A percentile compares a stretch with the other conserved stretches of the same genome.
Conservation (phyloP, 1,284 basidiomycete genomes). For the Jaminaea rosea region DNA sequence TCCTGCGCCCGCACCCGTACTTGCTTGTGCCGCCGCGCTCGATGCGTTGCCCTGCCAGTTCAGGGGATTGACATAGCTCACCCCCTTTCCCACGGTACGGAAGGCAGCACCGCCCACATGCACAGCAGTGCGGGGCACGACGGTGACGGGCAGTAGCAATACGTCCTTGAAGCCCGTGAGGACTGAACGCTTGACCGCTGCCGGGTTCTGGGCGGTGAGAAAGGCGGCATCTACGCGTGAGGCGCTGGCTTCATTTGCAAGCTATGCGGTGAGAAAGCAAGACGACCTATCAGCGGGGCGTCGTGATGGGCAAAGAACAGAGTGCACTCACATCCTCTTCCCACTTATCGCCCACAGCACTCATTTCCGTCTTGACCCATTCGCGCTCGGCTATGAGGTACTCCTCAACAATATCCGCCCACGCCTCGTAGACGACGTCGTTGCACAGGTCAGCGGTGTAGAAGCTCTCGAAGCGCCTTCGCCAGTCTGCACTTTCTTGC, state of each 20-base stretch:
- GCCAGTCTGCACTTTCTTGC: not conserved
- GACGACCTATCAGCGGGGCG: no score
- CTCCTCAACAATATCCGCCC: slow-evolving; percentile 88
- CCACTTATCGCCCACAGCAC: slow-evolving; percentile 69
- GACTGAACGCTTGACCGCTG: slow-evolving; percentile 82
- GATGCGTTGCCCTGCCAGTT: slow-evolving; percentile 20
- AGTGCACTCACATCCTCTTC: slow-evolving; percentile 55
- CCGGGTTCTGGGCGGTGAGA: slow-evolving; percentile 74
- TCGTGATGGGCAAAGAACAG: not conserved
- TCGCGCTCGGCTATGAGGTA: slow-evolving; percentile 90
- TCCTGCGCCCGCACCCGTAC: slow-evolving; percentile 1
- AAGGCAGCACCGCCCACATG: slow-evolving; percentile 51
- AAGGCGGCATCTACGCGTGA: slow-evolving; percentile 52
- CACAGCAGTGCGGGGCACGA: slow-evolving; percentile 74
- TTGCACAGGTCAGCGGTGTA: slow-evolving; percentile 56
- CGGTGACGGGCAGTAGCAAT: slow-evolving; percentile 83
- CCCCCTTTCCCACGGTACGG: slow-evolving; percentile 23
- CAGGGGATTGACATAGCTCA: slow-evolving; percentile 28
- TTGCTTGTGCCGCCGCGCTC: slow-evolving; percentile 6
- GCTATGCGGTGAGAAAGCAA: slow-evolving; percentile 3
- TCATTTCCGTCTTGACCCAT: slow-evolving; percentile 64
- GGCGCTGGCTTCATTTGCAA: slow-evolving; percentile 7
- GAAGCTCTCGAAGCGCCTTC: not conserved
- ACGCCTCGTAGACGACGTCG: slow-evolving; percentile 76
- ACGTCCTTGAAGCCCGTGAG: slow-evolving; percentile 83